Conservation (phyloP, 352 stramenopile species). For the Globisporangium yorkense region DNA sequence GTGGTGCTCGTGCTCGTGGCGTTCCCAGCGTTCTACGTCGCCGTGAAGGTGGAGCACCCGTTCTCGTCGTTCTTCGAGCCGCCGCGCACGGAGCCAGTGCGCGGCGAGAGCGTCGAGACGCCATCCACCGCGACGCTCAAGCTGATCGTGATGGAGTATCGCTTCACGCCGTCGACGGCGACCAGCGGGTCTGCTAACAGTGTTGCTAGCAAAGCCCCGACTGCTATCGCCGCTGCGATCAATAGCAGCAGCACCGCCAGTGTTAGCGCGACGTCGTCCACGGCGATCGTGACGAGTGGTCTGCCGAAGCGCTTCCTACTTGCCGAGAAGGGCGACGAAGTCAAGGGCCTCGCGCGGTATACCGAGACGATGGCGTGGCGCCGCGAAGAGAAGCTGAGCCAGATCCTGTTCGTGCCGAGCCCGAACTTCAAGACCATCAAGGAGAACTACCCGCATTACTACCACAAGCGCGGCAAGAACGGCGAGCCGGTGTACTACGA, state of each 20-base stretch:
- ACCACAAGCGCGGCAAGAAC: conserved; percentile 81
- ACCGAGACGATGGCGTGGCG: conserved; percentile 76
- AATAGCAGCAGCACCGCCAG: neutral
- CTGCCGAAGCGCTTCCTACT: conserved; percentile 65
- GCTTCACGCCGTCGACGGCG: conserved; percentile 26
- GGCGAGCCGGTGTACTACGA: conserved; percentile 85
- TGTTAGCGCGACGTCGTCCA: neutral
- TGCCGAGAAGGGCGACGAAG: conserved; percentile 72
- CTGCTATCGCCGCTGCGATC: neutral
- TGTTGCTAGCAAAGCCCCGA: neutral
- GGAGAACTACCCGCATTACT: conserved; percentile 89
- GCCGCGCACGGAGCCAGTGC: conserved; percentile 17
- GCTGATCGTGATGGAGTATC: conserved; percentile 71
- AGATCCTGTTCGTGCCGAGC: conserved; percentile 57
- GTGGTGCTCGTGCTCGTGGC: conserved; percentile 53
- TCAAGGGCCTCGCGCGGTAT: conserved; percentile 58
- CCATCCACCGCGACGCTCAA: conserved; percentile 43
- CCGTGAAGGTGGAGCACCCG: conserved; percentile 68
- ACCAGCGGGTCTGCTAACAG: neutral
- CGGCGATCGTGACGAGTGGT: conserved; percentile 14
- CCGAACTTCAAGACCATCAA: conserved; percentile 86
- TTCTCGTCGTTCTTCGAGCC: conserved; percentile 59
- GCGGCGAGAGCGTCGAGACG: neutral
- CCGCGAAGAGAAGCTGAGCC: conserved; percentile 72
- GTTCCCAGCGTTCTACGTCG: conserved; percentile 58